Evolutionary conservation across 1,139 yeast species (phyloP).

Genomic region (Candida frijolesensis): DNA sequence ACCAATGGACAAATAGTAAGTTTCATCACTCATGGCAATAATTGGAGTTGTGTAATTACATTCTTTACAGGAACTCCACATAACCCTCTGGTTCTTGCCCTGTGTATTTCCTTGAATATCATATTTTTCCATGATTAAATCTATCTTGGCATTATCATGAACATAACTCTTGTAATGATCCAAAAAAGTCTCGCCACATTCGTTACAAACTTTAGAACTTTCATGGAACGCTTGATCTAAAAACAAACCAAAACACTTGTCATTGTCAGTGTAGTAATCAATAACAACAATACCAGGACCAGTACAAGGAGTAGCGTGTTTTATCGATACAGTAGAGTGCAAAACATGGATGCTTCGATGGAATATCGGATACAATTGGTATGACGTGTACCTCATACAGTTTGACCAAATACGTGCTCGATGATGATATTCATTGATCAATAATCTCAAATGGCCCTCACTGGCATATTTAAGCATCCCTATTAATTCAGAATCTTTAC

Average conservation of each 20-base stretch:
- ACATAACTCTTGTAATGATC: conserved; percentile 89
- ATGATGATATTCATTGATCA: conserved; percentile 31
- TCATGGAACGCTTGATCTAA: conserved; percentile 80
- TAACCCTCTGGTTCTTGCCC: conserved; percentile 53
- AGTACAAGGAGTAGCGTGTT: conserved; percentile 86
- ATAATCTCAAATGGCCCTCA: conserved; percentile 29
- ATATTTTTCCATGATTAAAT: conserved; percentile 66
- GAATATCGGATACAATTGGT: conserved; percentile 48
- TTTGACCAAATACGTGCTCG: conserved; percentile 45
- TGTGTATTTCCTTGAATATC: conserved; percentile 48
- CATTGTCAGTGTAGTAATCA: conserved; percentile 90
- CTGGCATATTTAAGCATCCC: conserved; percentile 41
- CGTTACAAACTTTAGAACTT: conserved; percentile 68
- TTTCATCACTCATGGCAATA: conserved; percentile 81
- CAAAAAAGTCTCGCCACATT: conserved; percentile 71
- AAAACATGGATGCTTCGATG: conserved; percentile 81
- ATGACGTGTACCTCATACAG: conserved; percentile 39
- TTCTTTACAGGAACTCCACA: conserved; percentile 90
- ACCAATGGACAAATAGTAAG: conserved; percentile 92
- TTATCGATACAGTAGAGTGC: conserved; percentile 80
- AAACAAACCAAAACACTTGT: conserved; percentile 85
- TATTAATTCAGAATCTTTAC: conserved; percentile 38
- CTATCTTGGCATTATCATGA: conserved; percentile 84
- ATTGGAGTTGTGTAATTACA: conserved; percentile 81
- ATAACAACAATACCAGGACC: conserved; percentile 85